phyloP scores from a whole-genome alignment of 352 stramenopile species.

The Phytophthora uliginosa region DNA sequence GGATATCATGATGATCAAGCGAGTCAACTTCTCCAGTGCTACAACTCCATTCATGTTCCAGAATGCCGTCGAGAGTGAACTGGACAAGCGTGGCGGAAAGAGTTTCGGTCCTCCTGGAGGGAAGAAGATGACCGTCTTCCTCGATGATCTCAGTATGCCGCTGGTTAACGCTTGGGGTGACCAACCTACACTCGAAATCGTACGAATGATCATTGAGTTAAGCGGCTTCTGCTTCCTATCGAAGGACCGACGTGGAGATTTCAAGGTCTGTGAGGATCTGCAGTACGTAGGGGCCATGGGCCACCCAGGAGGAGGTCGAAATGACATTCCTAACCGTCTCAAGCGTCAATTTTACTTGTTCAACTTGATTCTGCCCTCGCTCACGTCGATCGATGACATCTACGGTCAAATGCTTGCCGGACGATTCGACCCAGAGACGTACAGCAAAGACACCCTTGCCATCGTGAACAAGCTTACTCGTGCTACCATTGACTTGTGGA shows the following conservation, averaged over 20 bases:
- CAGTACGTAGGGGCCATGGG: conserved; percentile 99
- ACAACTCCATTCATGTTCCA: conserved; percentile 99
- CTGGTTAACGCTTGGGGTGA: conserved; percentile 99
- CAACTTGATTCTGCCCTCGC: conserved; percentile 97
- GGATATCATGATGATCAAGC: conserved; percentile 97
- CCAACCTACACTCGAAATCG: conserved; percentile 98
- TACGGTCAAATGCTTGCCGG: conserved; percentile 99
- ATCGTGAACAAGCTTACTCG: conserved; percentile 96
- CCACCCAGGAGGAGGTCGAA: conserved; percentile 97
- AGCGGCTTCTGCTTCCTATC: conserved; percentile 98
- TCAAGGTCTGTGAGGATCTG: conserved; percentile 98
- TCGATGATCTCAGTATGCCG: conserved; percentile 98
- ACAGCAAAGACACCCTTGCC: conserved; percentile 84
- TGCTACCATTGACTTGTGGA: conserved; percentile 98
- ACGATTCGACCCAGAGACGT: conserved; percentile 92
- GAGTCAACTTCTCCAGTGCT: conserved; percentile 98
- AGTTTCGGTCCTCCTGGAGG: conserved; percentile 98
- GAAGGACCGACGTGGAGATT: conserved; percentile 98
- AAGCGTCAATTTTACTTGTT: conserved; percentile 99
- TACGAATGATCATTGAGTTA: conserved; percentile 98
- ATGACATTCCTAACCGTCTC: conserved; percentile 99
- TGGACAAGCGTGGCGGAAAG: conserved; percentile 98
- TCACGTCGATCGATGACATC: conserved; percentile 99
- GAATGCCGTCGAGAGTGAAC: conserved; percentile 97
- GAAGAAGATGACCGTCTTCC: conserved; percentile 99